A percentile compares a stretch with the other conserved stretches of the same genome.
These are phyloP conservation scores for Zelonia costaricensis DNA, from an alignment of 208 protist species.

Conservation along the genomic window DNA sequence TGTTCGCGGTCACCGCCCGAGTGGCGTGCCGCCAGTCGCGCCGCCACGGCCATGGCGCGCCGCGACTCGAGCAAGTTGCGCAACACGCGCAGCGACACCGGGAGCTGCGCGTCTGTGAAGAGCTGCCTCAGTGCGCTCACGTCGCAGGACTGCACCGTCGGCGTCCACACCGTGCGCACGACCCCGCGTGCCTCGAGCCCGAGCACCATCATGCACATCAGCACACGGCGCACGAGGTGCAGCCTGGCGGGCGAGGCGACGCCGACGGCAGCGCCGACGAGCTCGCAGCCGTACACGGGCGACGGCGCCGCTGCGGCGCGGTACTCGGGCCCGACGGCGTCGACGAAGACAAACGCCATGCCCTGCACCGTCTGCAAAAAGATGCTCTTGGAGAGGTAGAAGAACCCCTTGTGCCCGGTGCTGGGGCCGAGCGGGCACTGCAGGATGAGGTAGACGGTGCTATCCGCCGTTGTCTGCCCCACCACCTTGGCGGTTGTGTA, in stretches of 20 bases:
- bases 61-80: slow-evolving; percentile 1
- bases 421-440: slow-evolving; percentile 66
- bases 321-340: slow-evolving; percentile 27
- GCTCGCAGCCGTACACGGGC: slow-evolving; percentile 7
- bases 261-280: slow-evolving; percentile 18
- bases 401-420: slow-evolving; percentile 55
- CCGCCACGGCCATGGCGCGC: not conserved
- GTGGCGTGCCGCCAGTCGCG: not conserved
- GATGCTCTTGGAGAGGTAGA: slow-evolving; percentile 65
- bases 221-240: slow-evolving; percentile 8
- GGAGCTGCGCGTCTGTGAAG: slow-evolving; percentile 7
- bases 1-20: not conserved
- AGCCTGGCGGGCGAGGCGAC: not conserved
- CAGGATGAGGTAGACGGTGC: slow-evolving; percentile 70
- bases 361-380: slow-evolving; percentile 49
- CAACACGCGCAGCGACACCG: slow-evolving; percentile 6
- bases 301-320: slow-evolving; percentile 12
- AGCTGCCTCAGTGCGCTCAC: slow-evolving; percentile 3
- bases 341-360: slow-evolving; percentile 63
- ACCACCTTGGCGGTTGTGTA: slow-evolving; percentile 79
- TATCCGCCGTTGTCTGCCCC: slow-evolving; percentile 57
- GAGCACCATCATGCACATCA: slow-evolving; percentile 12
- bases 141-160: not conserved
- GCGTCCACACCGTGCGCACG: not conserved
- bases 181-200: not conserved